These are phyloP conservation scores for Litchi chinensis DNA, from an alignment of 345 rosid genomes.

Conservation along the genomic window DNA sequence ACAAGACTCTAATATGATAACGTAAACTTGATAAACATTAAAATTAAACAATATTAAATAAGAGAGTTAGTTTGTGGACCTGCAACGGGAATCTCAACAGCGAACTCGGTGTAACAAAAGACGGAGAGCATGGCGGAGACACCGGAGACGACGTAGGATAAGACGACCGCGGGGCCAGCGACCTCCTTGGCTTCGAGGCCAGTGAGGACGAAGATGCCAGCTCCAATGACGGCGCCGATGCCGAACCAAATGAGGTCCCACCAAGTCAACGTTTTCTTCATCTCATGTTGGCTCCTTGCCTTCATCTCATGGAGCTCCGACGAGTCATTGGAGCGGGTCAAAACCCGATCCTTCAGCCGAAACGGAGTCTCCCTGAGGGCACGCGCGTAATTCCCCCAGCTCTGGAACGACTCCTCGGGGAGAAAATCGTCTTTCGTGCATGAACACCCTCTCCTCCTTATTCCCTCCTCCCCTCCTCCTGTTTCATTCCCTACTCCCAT, in stretches of 20 bases:
- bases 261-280: slow-evolving; percentile 85
- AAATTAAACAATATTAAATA: neutral
- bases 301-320: slow-evolving; percentile 76
- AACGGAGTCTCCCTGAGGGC: slow-evolving; percentile 67
- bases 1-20: too few relatives aligned
- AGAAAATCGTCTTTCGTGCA: slow-evolving; percentile 77
- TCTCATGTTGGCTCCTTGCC: slow-evolving; percentile 77
- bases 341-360: slow-evolving; percentile 58
- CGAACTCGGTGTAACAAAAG: slow-evolving; percentile 95
- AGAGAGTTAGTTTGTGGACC: slow-evolving; percentile 33
- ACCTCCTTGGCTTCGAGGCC: slow-evolving; percentile 54
- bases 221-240: slow-evolving; percentile 85
- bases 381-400: slow-evolving; percentile 52
- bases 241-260: slow-evolving; percentile 99
- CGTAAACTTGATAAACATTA: too few relatives aligned
- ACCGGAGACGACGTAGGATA: slow-evolving; percentile 86
- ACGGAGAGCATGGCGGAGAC: slow-evolving; percentile 93
- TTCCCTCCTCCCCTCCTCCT: slow-evolving; percentile 33
- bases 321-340: slow-evolving; percentile 69
- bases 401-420: slow-evolving; percentile 84
- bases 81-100: slow-evolving; percentile 93
- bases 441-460: slow-evolving; percentile 64
- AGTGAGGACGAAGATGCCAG: slow-evolving; percentile 89
- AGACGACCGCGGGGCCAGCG: slow-evolving; percentile 85
- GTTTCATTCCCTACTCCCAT: neutral